These are phyloP conservation scores for Cladosporium sp. DNA, from an alignment of 2,329 filamentous ascomycete genomes.

Conservation along the genomic window DNA sequence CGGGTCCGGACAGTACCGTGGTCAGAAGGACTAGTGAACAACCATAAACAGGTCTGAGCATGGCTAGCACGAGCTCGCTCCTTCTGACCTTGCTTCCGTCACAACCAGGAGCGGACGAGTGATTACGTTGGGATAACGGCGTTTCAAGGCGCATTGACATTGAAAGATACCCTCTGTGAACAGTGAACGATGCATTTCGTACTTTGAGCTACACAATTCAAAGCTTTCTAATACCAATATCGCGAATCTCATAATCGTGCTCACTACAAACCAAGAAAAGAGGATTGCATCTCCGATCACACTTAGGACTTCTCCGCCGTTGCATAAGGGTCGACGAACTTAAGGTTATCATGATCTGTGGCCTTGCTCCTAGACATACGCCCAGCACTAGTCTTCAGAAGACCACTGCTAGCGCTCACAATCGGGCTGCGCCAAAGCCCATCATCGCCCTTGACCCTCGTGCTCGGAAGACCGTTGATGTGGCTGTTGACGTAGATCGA, in stretches of 20 bases:
- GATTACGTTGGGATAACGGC: neutral
- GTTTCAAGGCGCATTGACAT: neutral
- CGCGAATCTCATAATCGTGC: neutral
- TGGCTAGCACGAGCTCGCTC: neutral
- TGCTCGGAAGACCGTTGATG: conserved; percentile 38
- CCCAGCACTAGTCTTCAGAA: conserved; percentile 39
- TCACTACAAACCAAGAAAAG: neutral
- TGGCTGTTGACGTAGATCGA: conserved; percentile 51
- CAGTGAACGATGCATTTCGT: neutral
- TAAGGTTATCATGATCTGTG: conserved; percentile 32
- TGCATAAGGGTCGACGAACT: neutral
- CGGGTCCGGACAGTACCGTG: neutral
- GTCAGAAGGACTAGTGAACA: neutral
- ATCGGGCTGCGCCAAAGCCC: conserved; percentile 36
- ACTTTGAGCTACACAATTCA: neutral
- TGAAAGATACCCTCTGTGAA: neutral
- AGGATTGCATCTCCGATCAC: neutral
- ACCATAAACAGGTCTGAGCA: neutral
- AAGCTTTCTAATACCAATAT: neutral
- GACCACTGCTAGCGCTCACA: conserved; percentile 39
- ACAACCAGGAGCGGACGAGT: neutral
- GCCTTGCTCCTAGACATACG: conserved; percentile 36
- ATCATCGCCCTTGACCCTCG: conserved; percentile 29
- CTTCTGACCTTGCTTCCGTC: neutral
- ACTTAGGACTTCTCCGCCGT: neutral